Evolutionary conservation across 2,329 filamentous ascomycete species (phyloP).

Genomic region (Periconia sp.): DNA sequence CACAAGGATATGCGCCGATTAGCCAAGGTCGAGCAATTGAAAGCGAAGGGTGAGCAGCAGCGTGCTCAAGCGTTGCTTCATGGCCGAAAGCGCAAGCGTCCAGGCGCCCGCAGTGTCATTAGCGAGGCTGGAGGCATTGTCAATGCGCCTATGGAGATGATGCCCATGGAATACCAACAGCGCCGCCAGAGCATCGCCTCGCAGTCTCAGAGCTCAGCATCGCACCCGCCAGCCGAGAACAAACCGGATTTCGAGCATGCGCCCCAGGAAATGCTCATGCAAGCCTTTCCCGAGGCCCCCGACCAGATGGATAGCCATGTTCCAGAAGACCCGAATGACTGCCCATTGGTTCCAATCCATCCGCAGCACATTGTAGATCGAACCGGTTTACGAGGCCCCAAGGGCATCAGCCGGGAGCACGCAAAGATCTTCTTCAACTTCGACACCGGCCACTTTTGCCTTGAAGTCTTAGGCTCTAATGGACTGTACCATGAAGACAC

Average conservation of each 20-base stretch:
- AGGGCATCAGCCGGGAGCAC: conserved; percentile 76
- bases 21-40: conserved; percentile 31
- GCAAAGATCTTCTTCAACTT: conserved; percentile 74
- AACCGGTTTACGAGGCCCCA: conserved; percentile 66
- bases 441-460: conserved; percentile 68
- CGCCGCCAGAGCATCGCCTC: conserved; percentile 45
- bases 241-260: conserved; percentile 36
- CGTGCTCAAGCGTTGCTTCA: conserved; percentile 30
- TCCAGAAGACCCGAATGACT: conserved; percentile 64
- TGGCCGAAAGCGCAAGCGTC: conserved; percentile 56
- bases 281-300: conserved; percentile 41
- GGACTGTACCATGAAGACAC: conserved; percentile 60
- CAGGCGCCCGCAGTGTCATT: conserved; percentile 64
- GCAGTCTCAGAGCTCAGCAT: conserved; percentile 60
- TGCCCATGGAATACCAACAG: conserved; percentile 44
- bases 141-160: conserved; percentile 36
- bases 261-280: conserved; percentile 43
- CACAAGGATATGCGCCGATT: conserved; percentile 61
- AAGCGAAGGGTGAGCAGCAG: conserved; percentile 31
- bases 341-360: conserved; percentile 74
- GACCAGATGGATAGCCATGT: conserved; percentile 64
- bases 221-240: conserved; percentile 44
- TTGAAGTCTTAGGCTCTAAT: conserved; percentile 67
- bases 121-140: conserved; percentile 74
- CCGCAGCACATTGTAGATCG: conserved; percentile 55